A percentile compares a stretch with the other conserved stretches of the same genome.
These are phyloP conservation scores for Moringa oleifera DNA, from an alignment of 345 rosid species.

Conservation along the genomic window DNA sequence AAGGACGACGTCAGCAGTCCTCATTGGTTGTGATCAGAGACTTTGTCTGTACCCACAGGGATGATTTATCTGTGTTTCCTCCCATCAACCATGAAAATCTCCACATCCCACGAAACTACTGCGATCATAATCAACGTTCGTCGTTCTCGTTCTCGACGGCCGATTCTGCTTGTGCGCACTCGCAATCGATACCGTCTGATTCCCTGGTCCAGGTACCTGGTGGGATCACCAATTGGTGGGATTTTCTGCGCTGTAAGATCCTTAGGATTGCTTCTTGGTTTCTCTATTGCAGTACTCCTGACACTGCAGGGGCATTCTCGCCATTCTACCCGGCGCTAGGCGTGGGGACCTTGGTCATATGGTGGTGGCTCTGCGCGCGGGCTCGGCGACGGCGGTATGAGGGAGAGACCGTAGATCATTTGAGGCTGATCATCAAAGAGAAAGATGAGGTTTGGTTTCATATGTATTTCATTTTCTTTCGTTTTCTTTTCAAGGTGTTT, in stretches of 20 bases:
- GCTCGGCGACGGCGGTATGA: conserved; percentile 18
- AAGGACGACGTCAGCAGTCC: conserved; percentile 1
- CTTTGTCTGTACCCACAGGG: conserved; percentile 12
- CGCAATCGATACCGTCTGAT: neutral
- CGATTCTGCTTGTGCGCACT: neutral
- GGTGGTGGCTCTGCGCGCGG: conserved; percentile 43
- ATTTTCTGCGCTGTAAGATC: conserved; percentile 29
- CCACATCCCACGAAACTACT: conserved; percentile 8
- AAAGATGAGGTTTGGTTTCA: conserved; percentile 36
- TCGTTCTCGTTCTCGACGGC: conserved; percentile 1
- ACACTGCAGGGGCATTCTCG: conserved; percentile 3
- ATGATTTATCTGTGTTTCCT: conserved; percentile 38
- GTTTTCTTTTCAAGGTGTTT: conserved; percentile 2
- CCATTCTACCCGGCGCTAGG: conserved; percentile 21
- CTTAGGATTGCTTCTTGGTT: conserved; percentile 2
- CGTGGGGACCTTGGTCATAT: conserved; percentile 19
- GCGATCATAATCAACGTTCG: conserved; percentile 2
- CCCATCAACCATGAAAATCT: conserved; percentile 54
- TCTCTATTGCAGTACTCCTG: conserved; percentile 1
- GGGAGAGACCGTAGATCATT: conserved; percentile 17
- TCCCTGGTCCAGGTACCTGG: conserved; percentile 3
- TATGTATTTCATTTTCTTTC: neutral
- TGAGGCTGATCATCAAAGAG: conserved; percentile 30
- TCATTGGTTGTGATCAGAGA: conserved; percentile 44
- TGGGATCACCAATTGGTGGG: conserved; percentile 23